phyloP scores from a whole-genome alignment of 352 stramenopile genomes.

The Pythium apleroticum region DNA sequence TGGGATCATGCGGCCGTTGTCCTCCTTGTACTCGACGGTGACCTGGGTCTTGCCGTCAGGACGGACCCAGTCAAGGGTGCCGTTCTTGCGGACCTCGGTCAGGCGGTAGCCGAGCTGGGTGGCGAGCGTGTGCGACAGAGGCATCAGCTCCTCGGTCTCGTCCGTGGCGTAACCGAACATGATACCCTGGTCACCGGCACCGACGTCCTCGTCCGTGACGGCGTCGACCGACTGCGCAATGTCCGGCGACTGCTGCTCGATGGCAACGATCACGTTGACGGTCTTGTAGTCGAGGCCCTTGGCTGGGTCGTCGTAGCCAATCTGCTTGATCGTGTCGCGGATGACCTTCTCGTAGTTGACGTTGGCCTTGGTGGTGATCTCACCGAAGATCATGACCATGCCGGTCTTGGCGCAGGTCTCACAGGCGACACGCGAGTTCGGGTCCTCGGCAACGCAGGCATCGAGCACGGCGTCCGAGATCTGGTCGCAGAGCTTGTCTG shows the following conservation, averaged over 20 bases:
- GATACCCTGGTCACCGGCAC: constrained; percentile 96
- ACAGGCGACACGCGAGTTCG: constrained; percentile 97
- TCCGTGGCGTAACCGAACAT: constrained; percentile 96
- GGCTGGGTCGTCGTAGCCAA: constrained; percentile 98
- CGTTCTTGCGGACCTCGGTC: constrained; percentile 99
- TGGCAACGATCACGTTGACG: constrained; percentile 99
- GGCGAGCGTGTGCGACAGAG: constrained; percentile 96
- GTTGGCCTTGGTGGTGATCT: constrained; percentile 99
- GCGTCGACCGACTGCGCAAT: constrained; percentile 98
- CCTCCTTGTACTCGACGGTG: constrained; percentile 97
- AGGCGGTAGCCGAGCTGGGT: constrained; percentile 96
- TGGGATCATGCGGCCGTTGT: constrained; percentile 94
- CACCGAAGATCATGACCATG: constrained; percentile 99
- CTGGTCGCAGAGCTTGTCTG: constrained; percentile 98
- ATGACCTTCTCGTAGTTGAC: constrained; percentile 99
- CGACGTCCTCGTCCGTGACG: constrained; percentile 96
- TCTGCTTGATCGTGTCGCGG: constrained; percentile 98
- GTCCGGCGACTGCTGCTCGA: constrained; percentile 99
- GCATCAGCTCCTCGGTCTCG: constrained; percentile 98
- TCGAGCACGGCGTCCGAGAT: constrained; percentile 99
- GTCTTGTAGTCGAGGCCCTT: constrained; percentile 99
- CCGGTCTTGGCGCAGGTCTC: constrained; percentile 99
- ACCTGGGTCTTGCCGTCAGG: constrained; percentile 99
- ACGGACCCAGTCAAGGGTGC: constrained; percentile 97
- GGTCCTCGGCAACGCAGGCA: constrained; percentile 97